Evolutionary conservation across 148 eudicot genomes (phyloP).

Genomic region (Chenopodium berlandieri): DNA sequence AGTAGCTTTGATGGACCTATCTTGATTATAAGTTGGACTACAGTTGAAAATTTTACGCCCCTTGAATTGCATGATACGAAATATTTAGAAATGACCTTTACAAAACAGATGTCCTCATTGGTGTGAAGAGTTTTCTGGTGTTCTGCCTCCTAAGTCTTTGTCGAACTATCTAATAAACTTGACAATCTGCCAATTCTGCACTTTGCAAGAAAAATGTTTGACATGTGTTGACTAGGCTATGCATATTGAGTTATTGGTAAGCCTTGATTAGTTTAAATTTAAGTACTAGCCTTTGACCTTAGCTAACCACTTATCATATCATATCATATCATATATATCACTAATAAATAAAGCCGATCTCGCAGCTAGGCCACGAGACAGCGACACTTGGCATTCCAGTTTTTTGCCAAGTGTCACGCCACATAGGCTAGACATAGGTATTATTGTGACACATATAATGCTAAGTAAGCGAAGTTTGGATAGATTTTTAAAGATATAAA

Average conservation of each 20-base stretch:
- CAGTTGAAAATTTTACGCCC: not conserved
- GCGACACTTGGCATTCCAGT: too few species aligned
- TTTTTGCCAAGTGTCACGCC: too few species aligned
- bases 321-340: too few species aligned
- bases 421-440: too few species aligned
- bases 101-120: not conserved
- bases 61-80: not conserved
- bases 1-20: not conserved
- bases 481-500: too few species aligned
- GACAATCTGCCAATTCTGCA: not conserved
- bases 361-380: too few species aligned
- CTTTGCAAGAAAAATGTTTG: not conserved
- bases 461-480: too few species aligned
- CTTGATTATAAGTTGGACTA: not conserved
- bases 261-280: not conserved
- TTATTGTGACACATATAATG: too few species aligned
- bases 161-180: too few species aligned
- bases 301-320: too few species aligned
- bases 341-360: too few species aligned
- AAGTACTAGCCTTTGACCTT: too few species aligned
- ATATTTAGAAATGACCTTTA: not conserved
- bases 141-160: not conserved
- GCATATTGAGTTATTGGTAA: not conserved
- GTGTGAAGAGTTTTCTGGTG: not conserved
- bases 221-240: not conserved